phyloP scores from a whole-genome alignment of 2,329 filamentous ascomycete genomes.

The Ophiostoma himal-ulmi region DNA sequence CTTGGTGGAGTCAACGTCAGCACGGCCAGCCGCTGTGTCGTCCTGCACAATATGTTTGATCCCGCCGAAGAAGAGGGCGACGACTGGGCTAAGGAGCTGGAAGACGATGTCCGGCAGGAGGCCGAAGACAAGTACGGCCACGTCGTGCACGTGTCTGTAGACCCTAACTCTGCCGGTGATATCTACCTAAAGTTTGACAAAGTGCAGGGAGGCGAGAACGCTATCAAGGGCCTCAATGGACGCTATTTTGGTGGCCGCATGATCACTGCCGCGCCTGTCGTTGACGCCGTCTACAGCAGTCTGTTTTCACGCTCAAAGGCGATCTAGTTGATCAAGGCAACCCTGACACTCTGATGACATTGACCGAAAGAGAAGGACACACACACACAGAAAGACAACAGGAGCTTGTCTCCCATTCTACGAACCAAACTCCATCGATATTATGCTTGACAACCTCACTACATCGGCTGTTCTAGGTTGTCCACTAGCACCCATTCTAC shows the following conservation, averaged over 20 bases:
- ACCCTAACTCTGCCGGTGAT: constrained; percentile 89
- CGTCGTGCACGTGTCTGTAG: constrained; percentile 93
- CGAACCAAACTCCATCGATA: neutral
- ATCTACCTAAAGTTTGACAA: constrained; percentile 98
- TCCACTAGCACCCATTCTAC: neutral
- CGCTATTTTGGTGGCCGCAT: constrained; percentile 89
- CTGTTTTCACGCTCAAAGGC: constrained; percentile 83
- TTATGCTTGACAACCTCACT: constrained; percentile 13
- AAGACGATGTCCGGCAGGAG: constrained; percentile 87
- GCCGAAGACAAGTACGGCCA: constrained; percentile 94
- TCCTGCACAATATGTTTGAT: constrained; percentile 94
- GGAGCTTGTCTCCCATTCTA: neutral
- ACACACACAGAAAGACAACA: neutral
- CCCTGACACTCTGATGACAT: neutral
- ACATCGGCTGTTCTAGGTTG: constrained; percentile 13
- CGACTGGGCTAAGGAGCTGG: constrained; percentile 84
- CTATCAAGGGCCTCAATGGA: constrained; percentile 95
- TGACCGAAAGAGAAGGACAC: constrained; percentile 8
- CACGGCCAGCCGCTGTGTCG: constrained; percentile 87
- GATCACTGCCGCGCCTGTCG: constrained; percentile 91
- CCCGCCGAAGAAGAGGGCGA: constrained; percentile 84
- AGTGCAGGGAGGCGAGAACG: constrained; percentile 91
- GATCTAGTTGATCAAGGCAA: constrained; percentile 45
- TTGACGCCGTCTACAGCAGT: constrained; percentile 98
- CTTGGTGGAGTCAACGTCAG: constrained; percentile 78